Base-by-base conservation (phyloP, 495 filamentous ascomycete species). In the Poronia punctata region DNA sequence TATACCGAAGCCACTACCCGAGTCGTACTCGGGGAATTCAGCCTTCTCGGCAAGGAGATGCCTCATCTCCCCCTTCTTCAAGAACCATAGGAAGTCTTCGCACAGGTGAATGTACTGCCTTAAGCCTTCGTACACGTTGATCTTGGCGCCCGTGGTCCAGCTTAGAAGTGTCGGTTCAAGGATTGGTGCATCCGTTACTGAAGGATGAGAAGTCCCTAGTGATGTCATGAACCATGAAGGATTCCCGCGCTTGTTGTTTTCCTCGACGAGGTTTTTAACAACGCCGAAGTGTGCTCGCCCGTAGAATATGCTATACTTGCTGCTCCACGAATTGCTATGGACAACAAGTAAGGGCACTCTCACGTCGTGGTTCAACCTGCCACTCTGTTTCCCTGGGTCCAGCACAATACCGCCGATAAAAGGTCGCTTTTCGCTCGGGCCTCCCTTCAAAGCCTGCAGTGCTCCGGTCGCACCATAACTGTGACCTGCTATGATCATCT, bases 401-500 rank as follows among this genome's bases (percentile, higher is more conserved):
- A 75, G 56, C 23, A 71, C 61, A 30, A 75, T 54, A 18, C 49
- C 68, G 8, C 61, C 70, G 10, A 52, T 53, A 42, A 71, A 68
- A 0, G 69, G 67, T 4, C 61, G 44, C 17, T 20, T 39, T 25
- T 42, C 27, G 38, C 16, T 64, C n/a, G 52, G 65, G 3, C 61
- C 65, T 35, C 50, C 54, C n/a, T 57, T 52, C 1, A 77, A 53
- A 3, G 68, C 63, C 40, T 73, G 70, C 29, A 76, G 46, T 1
- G 74, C 71, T 12, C 62, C 57, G 0, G 72, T 78, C 0, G 72
- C 72, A 23, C 74, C 74, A 49, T 68, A 76, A 21, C 67, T 72
- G 40, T 78, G 74, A 3, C 74, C 74, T 0, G 54, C 63, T 5
- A 75, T 53, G 3, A 71, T 54, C 48, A 75, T 56, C 9, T 62